Conservation (phyloP, 2,329 filamentous ascomycete genomes). For the Aureobasidium vineae region DNA sequence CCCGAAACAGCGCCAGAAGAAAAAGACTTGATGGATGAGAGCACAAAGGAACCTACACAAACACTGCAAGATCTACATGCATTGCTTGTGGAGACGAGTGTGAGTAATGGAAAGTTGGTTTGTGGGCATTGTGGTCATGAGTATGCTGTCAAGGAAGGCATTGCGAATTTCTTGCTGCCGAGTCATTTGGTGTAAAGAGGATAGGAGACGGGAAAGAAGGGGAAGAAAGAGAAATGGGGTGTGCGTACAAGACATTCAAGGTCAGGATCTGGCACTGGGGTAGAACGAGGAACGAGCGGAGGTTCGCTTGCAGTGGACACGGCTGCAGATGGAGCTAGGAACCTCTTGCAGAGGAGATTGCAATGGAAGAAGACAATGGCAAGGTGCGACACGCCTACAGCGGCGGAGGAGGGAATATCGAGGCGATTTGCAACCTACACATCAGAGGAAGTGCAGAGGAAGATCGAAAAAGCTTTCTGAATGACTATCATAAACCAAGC, state of each 20-base stretch:
- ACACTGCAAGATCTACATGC: slow-evolving; percentile 75
- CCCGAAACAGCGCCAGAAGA: slow-evolving; percentile 47
- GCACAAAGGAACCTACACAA: slow-evolving; percentile 63
- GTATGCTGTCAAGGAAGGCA: slow-evolving; percentile 92
- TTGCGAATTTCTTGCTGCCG: slow-evolving; percentile 92
- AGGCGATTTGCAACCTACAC: background rate
- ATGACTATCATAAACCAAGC: background rate
- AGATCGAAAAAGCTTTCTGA: background rate
- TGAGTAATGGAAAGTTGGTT: slow-evolving; percentile 82
- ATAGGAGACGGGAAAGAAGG: background rate
- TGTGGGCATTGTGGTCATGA: slow-evolving; percentile 92
- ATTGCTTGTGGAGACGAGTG: slow-evolving; percentile 83
- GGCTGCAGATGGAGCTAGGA: no score
- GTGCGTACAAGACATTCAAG: background rate
- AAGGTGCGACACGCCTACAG: no score
- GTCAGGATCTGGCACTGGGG: no score
- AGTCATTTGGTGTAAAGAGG: slow-evolving; percentile 72
- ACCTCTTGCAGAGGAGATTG: no score
- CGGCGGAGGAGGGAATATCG: no score
- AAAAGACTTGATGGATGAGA: slow-evolving; percentile 39
- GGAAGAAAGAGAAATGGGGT: background rate
- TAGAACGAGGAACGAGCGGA: no score
- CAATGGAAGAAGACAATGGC: no score
- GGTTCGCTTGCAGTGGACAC: no score
- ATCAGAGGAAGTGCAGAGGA: background rate